Evolutionary conservation across 163 green algal species (phyloP), one percentile per base, ranked within the genome.

Genomic region (Coccomyxa subellipsoidea): DNA sequence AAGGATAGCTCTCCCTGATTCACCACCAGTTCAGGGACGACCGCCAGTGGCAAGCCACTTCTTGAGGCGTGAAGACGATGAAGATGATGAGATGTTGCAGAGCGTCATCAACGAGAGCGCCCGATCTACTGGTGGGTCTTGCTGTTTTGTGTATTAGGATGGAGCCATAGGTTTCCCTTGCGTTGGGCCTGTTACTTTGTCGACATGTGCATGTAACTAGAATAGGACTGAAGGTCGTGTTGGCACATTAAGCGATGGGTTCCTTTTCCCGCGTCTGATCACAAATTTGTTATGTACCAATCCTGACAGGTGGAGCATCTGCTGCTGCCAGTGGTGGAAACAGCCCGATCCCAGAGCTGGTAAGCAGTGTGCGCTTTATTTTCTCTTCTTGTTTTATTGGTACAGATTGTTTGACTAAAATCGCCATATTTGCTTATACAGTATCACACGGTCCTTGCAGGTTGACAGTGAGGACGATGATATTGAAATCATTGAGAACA

Each of bases 21-120:
- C 66, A 73, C 66, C 66, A 73, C 66, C 66, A n/a, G 66, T 73
- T 73, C 66, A 73, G n/a, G 66, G 29, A 73, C 31, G 66, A 7
- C 66, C 18, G 23, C 47, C 47, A 8, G 23, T 59, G 15, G 47
- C 47, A 59, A 59, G 47, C 47, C 47, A 59, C 23, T 12, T 27
- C 23, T 18, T 59, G 1, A 59, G 47, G 15, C 21, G 23, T 18
- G 47, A 59, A 59, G 47, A 59, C 23, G 47, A 59, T 27, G 47
- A 59, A 59, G 47, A 59, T 12, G 47, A 59, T 59, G 47, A 59
- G 1, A 59, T 59, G 47, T 18, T 59, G 15, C 47, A 59, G 23
- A 6, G 47, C 15, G 15, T 59, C 47, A 12, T 59, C 15, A 59
- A 59, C 23, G 15, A 59, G 47, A 12, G 47, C 47, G 47, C 47